Conservation (phyloP, 2,329 filamentous ascomycete genomes). For the Bipolaris bicolor region DNA sequence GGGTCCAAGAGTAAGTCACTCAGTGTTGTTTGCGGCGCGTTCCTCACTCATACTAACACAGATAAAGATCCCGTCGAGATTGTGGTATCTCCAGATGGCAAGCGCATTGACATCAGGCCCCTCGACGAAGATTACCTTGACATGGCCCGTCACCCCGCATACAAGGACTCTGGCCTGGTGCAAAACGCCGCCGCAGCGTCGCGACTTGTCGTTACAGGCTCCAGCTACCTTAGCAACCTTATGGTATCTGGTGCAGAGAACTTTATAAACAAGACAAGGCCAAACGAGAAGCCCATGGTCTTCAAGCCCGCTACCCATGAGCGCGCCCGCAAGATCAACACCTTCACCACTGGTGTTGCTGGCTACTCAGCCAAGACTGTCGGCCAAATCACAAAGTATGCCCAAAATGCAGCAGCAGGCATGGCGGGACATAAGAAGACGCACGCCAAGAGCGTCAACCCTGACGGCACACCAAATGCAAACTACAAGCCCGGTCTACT, state of each 20-base stretch:
- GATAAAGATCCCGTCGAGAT: slow-evolving; percentile 77
- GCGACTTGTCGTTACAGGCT: slow-evolving; percentile 87
- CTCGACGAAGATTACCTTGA: slow-evolving; percentile 74
- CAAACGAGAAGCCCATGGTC: slow-evolving; percentile 78
- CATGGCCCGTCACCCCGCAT: slow-evolving; percentile 85
- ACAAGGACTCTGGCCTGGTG: slow-evolving; percentile 84
- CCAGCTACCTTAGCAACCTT: slow-evolving; percentile 76
- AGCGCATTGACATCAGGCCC: slow-evolving; percentile 71
- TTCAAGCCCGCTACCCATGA: slow-evolving; percentile 86
- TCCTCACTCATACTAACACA: slow-evolving; percentile 32
- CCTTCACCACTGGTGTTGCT: slow-evolving; percentile 79
- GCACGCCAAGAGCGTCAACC: slow-evolving; percentile 67
- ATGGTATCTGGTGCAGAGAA: slow-evolving; percentile 77
- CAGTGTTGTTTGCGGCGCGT: slow-evolving; percentile 7
- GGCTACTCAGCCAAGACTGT: slow-evolving; percentile 84
- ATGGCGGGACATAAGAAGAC: slow-evolving; percentile 68
- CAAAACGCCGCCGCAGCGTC: slow-evolving; percentile 87
- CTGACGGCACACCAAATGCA: slow-evolving; percentile 68
- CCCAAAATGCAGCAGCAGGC: slow-evolving; percentile 86
- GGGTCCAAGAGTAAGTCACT: slow-evolving; percentile 82
- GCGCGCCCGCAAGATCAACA: slow-evolving; percentile 86
- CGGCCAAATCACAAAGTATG: slow-evolving; percentile 79
- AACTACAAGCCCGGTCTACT: slow-evolving; percentile 87
- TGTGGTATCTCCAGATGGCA: slow-evolving; percentile 71
- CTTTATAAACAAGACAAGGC: slow-evolving; percentile 81